phyloP scores from a whole-genome alignment of 805 yeast species.

The Suhomyces canberraensis region DNA sequence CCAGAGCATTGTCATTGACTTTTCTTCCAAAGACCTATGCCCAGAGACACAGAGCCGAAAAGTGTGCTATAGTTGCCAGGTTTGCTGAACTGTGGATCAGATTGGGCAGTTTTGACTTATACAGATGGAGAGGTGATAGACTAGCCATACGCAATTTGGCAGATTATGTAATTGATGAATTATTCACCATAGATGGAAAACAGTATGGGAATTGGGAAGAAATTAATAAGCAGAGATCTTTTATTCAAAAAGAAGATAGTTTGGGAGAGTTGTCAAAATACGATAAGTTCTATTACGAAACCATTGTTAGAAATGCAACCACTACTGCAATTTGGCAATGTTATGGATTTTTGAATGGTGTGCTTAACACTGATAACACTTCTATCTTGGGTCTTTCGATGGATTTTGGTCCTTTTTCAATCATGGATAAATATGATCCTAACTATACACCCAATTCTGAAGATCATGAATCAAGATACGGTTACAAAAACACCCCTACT shows the following conservation, averaged over 20 bases:
- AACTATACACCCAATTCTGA: constrained; percentile 86
- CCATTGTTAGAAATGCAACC: constrained; percentile 68
- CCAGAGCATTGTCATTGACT: constrained; percentile 76
- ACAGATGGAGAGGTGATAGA: constrained; percentile 69
- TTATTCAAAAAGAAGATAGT: constrained; percentile 16
- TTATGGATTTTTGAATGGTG: constrained; percentile 93
- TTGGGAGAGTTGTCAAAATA: constrained; percentile 51
- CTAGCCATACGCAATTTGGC: constrained; percentile 59
- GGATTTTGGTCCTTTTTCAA: constrained; percentile 94
- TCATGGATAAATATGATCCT: constrained; percentile 82
- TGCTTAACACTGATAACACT: constrained; percentile 90
- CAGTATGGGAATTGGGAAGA: constrained; percentile 28
- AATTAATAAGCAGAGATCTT: constrained; percentile 16
- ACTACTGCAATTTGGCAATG: constrained; percentile 84
- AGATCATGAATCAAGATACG: constrained; percentile 67
- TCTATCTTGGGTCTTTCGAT: constrained; percentile 83
- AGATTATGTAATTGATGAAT: constrained; percentile 68
- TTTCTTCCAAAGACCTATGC: constrained; percentile 75
- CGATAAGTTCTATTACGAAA: constrained; percentile 68
- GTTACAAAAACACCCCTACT: constrained; percentile 79
- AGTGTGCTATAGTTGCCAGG: constrained; percentile 81
- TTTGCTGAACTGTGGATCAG: constrained; percentile 86
- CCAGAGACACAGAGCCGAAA: constrained; percentile 65
- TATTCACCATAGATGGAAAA: constrained; percentile 41
- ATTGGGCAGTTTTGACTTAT: constrained; percentile 83